Evolutionary conservation across 495 filamentous ascomycete genomes (phyloP).

Genomic region (Aspergillus taichungensis): DNA sequence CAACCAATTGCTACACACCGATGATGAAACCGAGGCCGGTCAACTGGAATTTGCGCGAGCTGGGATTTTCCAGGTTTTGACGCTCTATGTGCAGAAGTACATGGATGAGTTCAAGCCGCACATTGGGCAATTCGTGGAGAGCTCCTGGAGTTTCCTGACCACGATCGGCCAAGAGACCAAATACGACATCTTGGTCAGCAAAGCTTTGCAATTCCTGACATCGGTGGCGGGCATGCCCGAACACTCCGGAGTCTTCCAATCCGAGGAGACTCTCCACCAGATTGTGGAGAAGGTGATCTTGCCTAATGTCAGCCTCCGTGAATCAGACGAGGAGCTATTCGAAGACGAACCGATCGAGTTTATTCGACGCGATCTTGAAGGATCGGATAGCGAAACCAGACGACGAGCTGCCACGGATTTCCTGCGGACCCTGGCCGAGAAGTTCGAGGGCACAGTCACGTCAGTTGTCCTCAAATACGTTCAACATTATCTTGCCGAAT

Average conservation of each 20-base stretch:
- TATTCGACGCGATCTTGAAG: slow-evolving; percentile 90
- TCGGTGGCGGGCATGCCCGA: slow-evolving; percentile 66
- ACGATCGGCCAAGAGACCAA: slow-evolving; percentile 78
- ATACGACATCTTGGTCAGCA: slow-evolving; percentile 92
- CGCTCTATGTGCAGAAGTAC: slow-evolving; percentile 85
- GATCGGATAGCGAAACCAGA: slow-evolving; percentile 88
- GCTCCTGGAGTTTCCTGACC: slow-evolving; percentile 84
- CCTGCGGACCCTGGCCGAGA: slow-evolving; percentile 72
- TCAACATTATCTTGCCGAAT: slow-evolving; percentile 62
- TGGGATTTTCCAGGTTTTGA: slow-evolving; percentile 81
- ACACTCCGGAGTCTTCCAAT: slow-evolving; percentile 81
- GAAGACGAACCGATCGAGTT: slow-evolving; percentile 99
- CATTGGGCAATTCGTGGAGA: slow-evolving; percentile 73
- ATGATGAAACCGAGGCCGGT: slow-evolving; percentile 81
- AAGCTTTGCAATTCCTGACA: slow-evolving; percentile 86
- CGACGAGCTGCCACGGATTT: slow-evolving; percentile 91
- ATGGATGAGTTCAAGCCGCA: slow-evolving; percentile 80
- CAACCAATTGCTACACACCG: slow-evolving; percentile 68
- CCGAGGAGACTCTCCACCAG: slow-evolving; percentile 60
- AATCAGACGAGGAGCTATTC: slow-evolving; percentile 89
- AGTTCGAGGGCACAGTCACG: slow-evolving; percentile 78
- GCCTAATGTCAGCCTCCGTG: slow-evolving; percentile 81
- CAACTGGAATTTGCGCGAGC: slow-evolving; percentile 77
- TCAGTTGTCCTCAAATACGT: slow-evolving; percentile 73
- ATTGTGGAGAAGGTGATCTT: slow-evolving; percentile 92